A percentile compares a stretch with the other conserved stretches of the same genome.
Evolutionary conservation across 2,329 filamentous ascomycete genomes (phyloP).

Genomic region (Zopfia rhizophila): DNA sequence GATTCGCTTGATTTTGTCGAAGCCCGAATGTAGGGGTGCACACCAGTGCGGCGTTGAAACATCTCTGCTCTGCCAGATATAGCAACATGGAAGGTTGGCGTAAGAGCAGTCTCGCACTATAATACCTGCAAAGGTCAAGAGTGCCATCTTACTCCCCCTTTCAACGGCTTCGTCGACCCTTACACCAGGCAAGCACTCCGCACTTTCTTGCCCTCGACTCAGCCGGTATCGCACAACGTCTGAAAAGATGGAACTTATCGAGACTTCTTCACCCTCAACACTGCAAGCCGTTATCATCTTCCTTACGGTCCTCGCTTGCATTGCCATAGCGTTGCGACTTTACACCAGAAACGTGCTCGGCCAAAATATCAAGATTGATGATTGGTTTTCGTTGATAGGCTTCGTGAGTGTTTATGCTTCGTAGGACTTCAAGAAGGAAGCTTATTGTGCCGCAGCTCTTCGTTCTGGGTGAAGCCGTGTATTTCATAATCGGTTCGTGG

Average conservation of each 20-base stretch:
- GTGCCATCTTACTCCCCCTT: too few species aligned
- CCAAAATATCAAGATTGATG: constrained; percentile 3
- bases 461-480: constrained; percentile 4
- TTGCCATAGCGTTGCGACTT: background rate
- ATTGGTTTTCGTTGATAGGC: constrained; percentile 2
- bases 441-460: constrained; percentile 6
- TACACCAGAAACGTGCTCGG: background rate
- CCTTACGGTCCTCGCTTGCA: background rate
- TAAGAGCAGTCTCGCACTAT: too few species aligned
- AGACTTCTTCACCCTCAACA: background rate
- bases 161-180: background rate
- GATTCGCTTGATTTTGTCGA: too few species aligned
- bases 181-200: background rate
- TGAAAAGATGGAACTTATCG: background rate
- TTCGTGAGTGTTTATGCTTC: too few species aligned
- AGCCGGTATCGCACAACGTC: background rate
- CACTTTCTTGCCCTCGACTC: background rate
- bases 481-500: constrained; percentile 3
- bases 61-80: too few species aligned
- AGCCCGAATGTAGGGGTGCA: too few species aligned
- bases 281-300: background rate
- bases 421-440: too few species aligned
- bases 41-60: too few species aligned
- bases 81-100: too few species aligned
- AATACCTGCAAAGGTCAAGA: too few species aligned